Evolutionary conservation across 2,329 filamentous ascomycete genomes (phyloP), one percentile per base, ranked within the genome.

Genomic region (Malbranchea zuffiana): DNA sequence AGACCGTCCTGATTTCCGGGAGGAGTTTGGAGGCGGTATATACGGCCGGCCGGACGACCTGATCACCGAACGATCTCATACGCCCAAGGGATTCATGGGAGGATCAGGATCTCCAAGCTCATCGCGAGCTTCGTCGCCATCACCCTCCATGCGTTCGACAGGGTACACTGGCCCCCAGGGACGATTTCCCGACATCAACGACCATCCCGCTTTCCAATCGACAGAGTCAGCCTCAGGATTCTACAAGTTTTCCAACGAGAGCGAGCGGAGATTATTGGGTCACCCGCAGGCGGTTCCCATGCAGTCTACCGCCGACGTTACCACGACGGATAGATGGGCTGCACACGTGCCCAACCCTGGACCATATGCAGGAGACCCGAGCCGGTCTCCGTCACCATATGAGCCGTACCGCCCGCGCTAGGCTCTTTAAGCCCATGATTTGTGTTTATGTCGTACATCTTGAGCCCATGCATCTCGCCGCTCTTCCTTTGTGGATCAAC

Each of bases 1-100:
- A 61, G 80, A 94, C 57, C 72, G 85, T 1, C 74, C 82, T 2
- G 88, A 95, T 48, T 95, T 96, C 60, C 77, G 78, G 1, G 80
- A 86, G 7, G 83, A 90, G 37, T 81, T 86, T 47, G 85, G 85
- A n/a, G 86, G 82, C 4, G 82, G 81, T 15, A 61, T 67, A 39
- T 65, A 66, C 40, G 62, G 63, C 32, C 52, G 60, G 5, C 57
- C 62, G 6, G 61, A 63, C 7, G 65, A 67, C 43, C 45, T 65
- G 13, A 62, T 67, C 32, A 60, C 56, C 11, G 62, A 66, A 37
- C 57, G 64, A 12, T 64, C 61, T 7, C 56, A 60, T 3, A 67
- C 65, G 2, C 63, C 63, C 1, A 53, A 54, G 26, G 59, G 52
- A 32, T 44, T 61, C 16, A 25, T 42, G 11, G 47, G 46, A 11